Base-by-base conservation (phyloP, 768 basidiomycete species). In the Lactarius tabidus region DNA sequence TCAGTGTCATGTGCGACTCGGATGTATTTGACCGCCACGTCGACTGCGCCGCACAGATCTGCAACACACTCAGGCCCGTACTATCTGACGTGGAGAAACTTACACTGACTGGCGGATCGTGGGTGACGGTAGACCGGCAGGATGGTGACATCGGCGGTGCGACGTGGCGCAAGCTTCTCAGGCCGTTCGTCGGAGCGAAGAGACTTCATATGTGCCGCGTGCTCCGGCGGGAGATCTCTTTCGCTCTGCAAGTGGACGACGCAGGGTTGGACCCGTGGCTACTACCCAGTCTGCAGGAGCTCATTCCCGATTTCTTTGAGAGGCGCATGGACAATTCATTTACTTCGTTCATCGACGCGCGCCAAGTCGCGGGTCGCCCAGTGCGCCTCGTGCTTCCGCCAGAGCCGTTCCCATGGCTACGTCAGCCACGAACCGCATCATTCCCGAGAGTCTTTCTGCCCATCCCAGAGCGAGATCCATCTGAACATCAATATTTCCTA, bases 1-100 rank as follows among this genome's bases (percentile, higher is more conserved):
- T 57, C 7, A 28, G 36, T n/a, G 18, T 57, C 28, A 36, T 7
- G 3, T 63, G 48, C 62, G 26, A 23, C 36, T n/a, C n/a, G n/a
- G n/a, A n/a, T n/a, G 28, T n/a, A n/a, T 52, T 63, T 15, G 62
- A 52, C 15, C 57, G 36, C 56, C 62, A 63, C 20, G 9, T 57
- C 1, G 9, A 10, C 28, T 29, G 45, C 5, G 56, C 62, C 0
- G 20, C 56, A 28, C 62, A 52, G 26, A 23, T 63, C 18, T 64
- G 56, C 57, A 12, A 2, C 12, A 57, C 36, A 20, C 63, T 64
- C 17, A 1, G 10, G 7, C 33, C 29, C 7, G 18, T 28, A 8
- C 38, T 59, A 3, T 41, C 57, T n/a, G 18, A 8, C 7, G 57
- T 41, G 17, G 57, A 59, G 0, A 26, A 64, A 3, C 57, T 64